Evolutionary conservation across 2,329 filamentous ascomycete genomes (phyloP), one percentile per base, ranked within the genome.

Genomic region (Gnomoniopsis smithogilvyi): DNA sequence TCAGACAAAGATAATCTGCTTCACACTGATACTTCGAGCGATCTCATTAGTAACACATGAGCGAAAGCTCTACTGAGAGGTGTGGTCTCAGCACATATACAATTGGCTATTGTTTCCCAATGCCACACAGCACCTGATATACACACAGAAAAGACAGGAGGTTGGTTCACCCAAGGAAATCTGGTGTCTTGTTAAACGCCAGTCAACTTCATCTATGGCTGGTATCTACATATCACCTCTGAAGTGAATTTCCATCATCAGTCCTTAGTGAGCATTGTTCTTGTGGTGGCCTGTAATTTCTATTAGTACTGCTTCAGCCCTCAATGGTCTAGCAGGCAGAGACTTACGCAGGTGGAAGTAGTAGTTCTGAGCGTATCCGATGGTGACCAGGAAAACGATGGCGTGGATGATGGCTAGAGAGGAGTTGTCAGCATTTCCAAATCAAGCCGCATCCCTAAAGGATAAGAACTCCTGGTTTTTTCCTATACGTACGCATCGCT

Each of bases 261-360:
- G 64, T 61, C 62, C 73, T 81, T 96, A 99, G 84, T 99, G 95
- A 70, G 92, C 91, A 79, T 99, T 96, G 90, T 99, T 98, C 91
- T 99, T 99, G 90, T 98, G 94, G 87, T 99, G 94, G 71, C 95
- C 95, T 99, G 68, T 56, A 36, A 53, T 14, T 22, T n/a, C 2
- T 26, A 50, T 63, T 49, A 61, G 48, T 56, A 52, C 24, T 33
- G 41, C 30, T 10, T 19, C 10, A 4, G 38, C 12, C 24, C 14
- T 11, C 14, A 8, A 19, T 30, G 30, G 26, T 19, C 6, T 24
- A 19, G 2, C 3, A 1, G 43, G 14, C 33, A 52, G 58, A 57
- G 17, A 87, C 91, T 78, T 88, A 99, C 95, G 92, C 72, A 99
- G 85, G 81, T 99, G 96, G 91, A 96, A 98, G 86, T 99, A 98